Percentiles rank a stretch among this genome's conserved stretches.
Evolutionary conservation across 345 rosid genomes (phyloP).

Genomic region (Microcos paniculata): DNA sequence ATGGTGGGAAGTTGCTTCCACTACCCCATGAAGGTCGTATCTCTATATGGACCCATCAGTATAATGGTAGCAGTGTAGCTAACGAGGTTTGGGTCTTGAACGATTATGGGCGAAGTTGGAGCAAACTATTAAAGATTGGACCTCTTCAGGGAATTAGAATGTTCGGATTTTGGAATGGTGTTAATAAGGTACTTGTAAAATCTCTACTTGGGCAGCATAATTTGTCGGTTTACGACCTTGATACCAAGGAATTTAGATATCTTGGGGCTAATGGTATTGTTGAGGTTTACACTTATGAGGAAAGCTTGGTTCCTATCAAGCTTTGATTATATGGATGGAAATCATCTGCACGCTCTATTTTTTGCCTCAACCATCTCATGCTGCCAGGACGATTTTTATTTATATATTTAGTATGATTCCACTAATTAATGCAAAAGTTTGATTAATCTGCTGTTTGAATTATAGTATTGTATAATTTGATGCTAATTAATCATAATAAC

Average conservation of each 20-base stretch:
- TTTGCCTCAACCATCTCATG: too few relatives aligned
- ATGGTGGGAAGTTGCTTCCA: neutral
- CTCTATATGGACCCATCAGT: neutral
- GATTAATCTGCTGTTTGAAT: too few relatives aligned
- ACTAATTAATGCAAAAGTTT: too few relatives aligned
- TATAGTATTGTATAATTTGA: too few relatives aligned
- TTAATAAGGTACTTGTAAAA: neutral
- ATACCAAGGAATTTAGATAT: neutral
- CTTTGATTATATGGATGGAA: too few relatives aligned
- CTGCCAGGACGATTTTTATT: too few relatives aligned
- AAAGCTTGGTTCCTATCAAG: neutral
- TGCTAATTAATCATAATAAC: too few relatives aligned
- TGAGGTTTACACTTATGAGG: neutral
- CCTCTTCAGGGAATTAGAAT: neutral
- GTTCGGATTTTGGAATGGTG: neutral
- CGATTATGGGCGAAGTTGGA: neutral
- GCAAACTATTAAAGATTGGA: neutral
- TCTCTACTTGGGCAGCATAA: neutral
- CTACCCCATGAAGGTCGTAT: neutral
- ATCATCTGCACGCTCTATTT: too few relatives aligned
- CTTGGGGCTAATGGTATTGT: neutral
- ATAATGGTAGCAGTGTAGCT: neutral
- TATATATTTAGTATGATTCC: too few relatives aligned
- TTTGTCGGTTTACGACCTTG: neutral
- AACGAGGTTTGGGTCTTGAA: neutral